These are phyloP conservation scores for Neophaeococcomyces mojaviensis DNA, from an alignment of 2,329 filamentous ascomycete genomes.

Conservation along the genomic window DNA sequence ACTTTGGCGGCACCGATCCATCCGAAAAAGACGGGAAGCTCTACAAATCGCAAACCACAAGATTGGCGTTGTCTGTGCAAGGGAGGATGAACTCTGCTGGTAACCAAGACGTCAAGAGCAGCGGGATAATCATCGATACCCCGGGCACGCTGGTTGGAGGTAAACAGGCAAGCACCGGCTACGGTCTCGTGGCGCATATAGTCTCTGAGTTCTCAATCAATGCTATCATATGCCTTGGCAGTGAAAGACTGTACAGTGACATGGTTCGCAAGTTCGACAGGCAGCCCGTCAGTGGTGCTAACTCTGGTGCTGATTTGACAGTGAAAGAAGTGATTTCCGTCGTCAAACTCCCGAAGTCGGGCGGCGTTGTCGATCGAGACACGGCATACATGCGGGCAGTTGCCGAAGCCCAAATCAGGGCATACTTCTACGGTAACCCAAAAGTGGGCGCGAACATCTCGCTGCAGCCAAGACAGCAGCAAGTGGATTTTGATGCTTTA, in stretches of 20 bases:
- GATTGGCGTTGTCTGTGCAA: constrained; percentile 70
- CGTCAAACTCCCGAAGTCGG: constrained; percentile 73
- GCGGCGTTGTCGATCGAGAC: constrained; percentile 73
- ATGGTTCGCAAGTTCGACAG: constrained; percentile 61
- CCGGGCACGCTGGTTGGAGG: constrained; percentile 58
- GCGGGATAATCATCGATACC: constrained; percentile 81
- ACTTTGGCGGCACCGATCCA: constrained; percentile 60
- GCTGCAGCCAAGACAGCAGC: constrained; percentile 79
- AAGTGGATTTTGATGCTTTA: constrained; percentile 68
- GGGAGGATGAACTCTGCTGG: constrained; percentile 60
- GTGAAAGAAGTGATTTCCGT: constrained; percentile 59
- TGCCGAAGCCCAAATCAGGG: constrained; percentile 70
- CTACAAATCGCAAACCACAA: constrained; percentile 66
- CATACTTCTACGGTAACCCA: constrained; percentile 86
- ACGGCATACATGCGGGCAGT: constrained; percentile 64
- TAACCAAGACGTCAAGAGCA: constrained; percentile 60
- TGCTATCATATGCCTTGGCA: constrained; percentile 73
- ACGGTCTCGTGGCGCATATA: constrained; percentile 76
- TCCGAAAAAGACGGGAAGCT: constrained; percentile 61
- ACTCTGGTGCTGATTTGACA: background rate
- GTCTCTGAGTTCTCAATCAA: constrained; percentile 67
- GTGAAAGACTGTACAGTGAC: constrained; percentile 66
- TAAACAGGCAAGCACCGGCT: constrained; percentile 47
- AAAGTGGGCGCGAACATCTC: constrained; percentile 49
- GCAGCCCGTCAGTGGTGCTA: constrained; percentile 29